Conservation (phyloP, 2,329 filamentous ascomycete species). For the Aspergillus sp. region DNA sequence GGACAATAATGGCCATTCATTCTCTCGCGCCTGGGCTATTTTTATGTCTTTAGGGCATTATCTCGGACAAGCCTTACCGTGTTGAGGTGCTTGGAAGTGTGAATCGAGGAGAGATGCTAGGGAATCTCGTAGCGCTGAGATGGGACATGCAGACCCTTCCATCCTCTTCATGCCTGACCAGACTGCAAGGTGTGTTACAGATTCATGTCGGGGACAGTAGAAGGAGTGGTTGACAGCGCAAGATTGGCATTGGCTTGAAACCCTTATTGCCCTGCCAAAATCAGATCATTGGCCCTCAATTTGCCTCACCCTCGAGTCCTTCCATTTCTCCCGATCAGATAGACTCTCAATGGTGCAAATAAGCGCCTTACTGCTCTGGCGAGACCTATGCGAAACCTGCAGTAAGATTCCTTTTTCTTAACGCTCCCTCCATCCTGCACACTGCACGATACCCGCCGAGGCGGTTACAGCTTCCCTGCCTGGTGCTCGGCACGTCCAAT, state of each 20-base stretch:
- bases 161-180: neutral
- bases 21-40: neutral
- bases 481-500: conserved; percentile 8
- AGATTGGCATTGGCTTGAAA: neutral
- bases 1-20: conserved; percentile 17
- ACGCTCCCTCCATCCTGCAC: neutral
- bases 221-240: neutral
- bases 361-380: no score
- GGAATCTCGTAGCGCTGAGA: neutral
- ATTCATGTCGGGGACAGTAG: neutral
- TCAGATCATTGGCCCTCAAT: neutral
- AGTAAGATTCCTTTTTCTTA: neutral
- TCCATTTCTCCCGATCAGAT: no score
- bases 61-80: neutral
- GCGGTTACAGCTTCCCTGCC: neutral
- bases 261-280: no score
- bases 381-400: no score
- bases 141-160: no score
- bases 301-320: no score
- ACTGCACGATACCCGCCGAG: neutral
- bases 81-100: neutral
- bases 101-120: neutral
- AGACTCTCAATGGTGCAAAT: no score
- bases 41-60: neutral
- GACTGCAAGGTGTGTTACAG: neutral